Percentiles rank a stretch among this genome's conserved stretches.
Evolutionary conservation across 805 yeast genomes (phyloP).

Genomic region (Saccharomycopsis capsularis): DNA sequence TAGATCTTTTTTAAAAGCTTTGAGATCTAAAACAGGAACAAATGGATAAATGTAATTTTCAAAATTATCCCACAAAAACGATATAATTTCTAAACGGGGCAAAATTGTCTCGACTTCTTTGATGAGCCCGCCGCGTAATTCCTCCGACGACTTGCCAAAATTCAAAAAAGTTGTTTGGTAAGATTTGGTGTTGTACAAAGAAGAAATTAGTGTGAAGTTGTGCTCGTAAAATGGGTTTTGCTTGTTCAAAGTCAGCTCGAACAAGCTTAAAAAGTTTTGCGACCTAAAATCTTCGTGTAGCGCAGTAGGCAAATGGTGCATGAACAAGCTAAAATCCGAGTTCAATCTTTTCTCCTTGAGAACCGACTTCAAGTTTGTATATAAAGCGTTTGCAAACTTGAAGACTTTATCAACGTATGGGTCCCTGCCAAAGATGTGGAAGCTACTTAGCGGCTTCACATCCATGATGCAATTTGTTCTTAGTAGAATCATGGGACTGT

Average conservation of each 20-base stretch:
- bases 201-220: background rate
- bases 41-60: slow-evolving; percentile 19
- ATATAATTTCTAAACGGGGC: slow-evolving; percentile 6
- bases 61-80: slow-evolving; percentile 10
- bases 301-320: slow-evolving; percentile 4
- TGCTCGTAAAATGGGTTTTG: background rate
- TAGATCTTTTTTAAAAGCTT: slow-evolving; percentile 7
- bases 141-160: background rate
- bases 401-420: background rate
- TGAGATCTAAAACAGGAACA: slow-evolving; percentile 12
- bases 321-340: background rate
- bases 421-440: background rate
- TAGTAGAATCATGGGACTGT: background rate
- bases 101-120: slow-evolving; percentile 8
- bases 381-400: background rate
- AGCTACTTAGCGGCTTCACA: background rate
- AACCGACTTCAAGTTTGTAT: slow-evolving; percentile 1
- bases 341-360: background rate
- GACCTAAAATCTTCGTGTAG: background rate
- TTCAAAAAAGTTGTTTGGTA: background rate
- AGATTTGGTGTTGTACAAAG: background rate
- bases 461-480: background rate
- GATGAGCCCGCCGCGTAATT: slow-evolving; percentile 1
- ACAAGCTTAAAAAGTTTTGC: background rate
- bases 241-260: slow-evolving; percentile 5